These are phyloP conservation scores for Euphorbia peplus DNA, from an alignment of 345 rosid genomes.

Conservation along the genomic window DNA sequence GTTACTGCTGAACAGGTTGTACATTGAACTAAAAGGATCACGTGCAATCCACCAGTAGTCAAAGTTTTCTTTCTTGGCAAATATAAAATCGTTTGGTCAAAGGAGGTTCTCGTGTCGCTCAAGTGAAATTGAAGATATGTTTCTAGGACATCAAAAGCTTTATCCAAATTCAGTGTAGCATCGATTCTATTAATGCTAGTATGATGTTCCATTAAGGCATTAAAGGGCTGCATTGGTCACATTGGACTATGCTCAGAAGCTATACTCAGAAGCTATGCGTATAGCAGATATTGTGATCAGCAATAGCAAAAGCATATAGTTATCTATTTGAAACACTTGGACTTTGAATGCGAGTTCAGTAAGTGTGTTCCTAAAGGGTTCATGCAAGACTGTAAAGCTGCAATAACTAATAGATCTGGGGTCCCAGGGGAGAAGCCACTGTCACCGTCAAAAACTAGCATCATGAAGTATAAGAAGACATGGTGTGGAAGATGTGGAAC, in stretches of 20 bases:
- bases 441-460: background rate
- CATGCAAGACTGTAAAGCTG: slow-evolving; percentile 2
- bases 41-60: background rate
- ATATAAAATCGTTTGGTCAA: background rate
- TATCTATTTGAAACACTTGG: background rate
- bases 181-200: background rate
- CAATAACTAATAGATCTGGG: background rate
- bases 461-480: background rate
- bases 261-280: background rate
- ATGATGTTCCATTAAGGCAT: background rate
- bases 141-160: background rate
- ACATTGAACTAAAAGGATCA: slow-evolving; percentile 6
- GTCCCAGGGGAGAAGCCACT: slow-evolving; percentile 4
- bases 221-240: background rate
- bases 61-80: background rate
- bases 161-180: background rate
- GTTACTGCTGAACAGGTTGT: background rate
- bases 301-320: background rate
- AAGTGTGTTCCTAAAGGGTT: background rate
- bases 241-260: background rate
- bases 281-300: background rate
- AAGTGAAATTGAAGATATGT: background rate
- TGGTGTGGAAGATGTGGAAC: background rate
- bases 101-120: background rate
- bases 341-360: background rate